A percentile compares a stretch with the other conserved stretches of the same genome.
These are phyloP conservation scores for Didymella keratinophila DNA, from an alignment of 2,329 filamentous ascomycete genomes.

Conservation along the genomic window DNA sequence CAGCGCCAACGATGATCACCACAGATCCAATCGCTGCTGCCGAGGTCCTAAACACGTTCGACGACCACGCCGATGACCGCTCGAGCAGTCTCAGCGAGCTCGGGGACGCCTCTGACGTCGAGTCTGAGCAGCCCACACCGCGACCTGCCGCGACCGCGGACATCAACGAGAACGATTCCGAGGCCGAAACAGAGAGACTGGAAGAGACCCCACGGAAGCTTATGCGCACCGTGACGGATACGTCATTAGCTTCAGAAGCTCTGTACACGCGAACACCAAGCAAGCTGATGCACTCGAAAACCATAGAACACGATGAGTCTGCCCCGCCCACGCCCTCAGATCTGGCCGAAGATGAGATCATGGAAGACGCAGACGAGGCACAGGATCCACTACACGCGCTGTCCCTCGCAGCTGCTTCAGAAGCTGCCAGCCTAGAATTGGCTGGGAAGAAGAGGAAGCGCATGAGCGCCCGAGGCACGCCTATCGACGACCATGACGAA, in stretches of 20 bases:
- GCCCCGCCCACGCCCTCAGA: conserved; percentile 40
- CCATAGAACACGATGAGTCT: conserved; percentile 42
- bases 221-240: conserved; percentile 48
- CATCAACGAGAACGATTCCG: conserved; percentile 71
- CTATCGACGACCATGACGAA: conserved; percentile 45
- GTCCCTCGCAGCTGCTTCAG: conserved; percentile 42
- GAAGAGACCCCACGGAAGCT: conserved; percentile 82
- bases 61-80: conserved; percentile 64
- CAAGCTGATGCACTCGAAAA: conserved; percentile 47
- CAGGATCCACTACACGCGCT: conserved; percentile 43
- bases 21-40: conserved; percentile 26
- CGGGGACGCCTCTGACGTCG: conserved; percentile 76
- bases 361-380: conserved; percentile 27
- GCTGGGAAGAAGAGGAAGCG: conserved; percentile 56
- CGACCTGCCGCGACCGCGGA: conserved; percentile 30
- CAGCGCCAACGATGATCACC: conserved; percentile 31
- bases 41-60: conserved; percentile 28
- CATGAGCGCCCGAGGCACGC: conserved; percentile 51
- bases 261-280: conserved; percentile 48
- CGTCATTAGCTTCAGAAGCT: conserved; percentile 45
- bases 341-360: conserved; percentile 25
- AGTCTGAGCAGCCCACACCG: conserved; percentile 48
- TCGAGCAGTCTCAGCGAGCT: conserved; percentile 95
- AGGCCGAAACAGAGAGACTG: conserved; percentile 93
- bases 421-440: conserved; percentile 43